phyloP scores from a whole-genome alignment of 371 early-diverging fungal species.

The Apophysomyces elegans region DNA sequence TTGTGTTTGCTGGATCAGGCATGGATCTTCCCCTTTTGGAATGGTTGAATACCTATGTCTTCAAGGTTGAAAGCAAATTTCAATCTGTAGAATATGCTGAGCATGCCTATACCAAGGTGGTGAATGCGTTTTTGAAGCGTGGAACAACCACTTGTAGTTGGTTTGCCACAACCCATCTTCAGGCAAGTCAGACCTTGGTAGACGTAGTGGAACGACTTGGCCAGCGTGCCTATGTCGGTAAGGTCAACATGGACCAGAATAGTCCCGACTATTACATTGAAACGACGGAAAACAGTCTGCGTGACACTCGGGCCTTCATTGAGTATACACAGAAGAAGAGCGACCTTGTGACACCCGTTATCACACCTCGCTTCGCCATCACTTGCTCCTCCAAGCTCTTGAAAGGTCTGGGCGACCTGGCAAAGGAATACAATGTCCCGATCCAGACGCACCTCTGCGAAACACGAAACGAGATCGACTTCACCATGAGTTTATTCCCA shows the following conservation, averaged over 20 bases:
- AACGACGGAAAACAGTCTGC: slow-evolving; percentile 64
- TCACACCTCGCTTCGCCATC: slow-evolving; percentile 92
- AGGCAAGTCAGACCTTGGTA: slow-evolving; percentile 70
- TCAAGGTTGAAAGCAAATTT: slow-evolving; percentile 82
- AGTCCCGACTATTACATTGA: slow-evolving; percentile 80
- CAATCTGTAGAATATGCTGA: slow-evolving; percentile 64
- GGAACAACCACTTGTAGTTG: slow-evolving; percentile 92
- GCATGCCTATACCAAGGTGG: slow-evolving; percentile 64
- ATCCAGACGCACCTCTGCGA: slow-evolving; percentile 90
- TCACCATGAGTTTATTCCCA: slow-evolving; percentile 75
- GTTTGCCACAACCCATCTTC: slow-evolving; percentile 89
- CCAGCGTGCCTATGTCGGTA: slow-evolving; percentile 92
- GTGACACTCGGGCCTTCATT: slow-evolving; percentile 74
- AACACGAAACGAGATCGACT: slow-evolving; percentile 75
- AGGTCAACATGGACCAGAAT: slow-evolving; percentile 94
- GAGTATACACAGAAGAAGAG: slow-evolving; percentile 49
- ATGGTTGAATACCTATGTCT: slow-evolving; percentile 88
- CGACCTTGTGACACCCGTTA: slow-evolving; percentile 69
- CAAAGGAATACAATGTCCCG: slow-evolving; percentile 66
- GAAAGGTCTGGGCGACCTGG: slow-evolving; percentile 71
- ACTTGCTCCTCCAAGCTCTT: slow-evolving; percentile 76
- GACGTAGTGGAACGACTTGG: slow-evolving; percentile 71
- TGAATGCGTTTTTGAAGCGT: slow-evolving; percentile 69
- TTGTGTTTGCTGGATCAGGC: slow-evolving; percentile 84
- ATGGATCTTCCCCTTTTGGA: slow-evolving; percentile 88